phyloP scores from a whole-genome alignment of 352 stramenopile species.

The Saprolegnia diclina region DNA sequence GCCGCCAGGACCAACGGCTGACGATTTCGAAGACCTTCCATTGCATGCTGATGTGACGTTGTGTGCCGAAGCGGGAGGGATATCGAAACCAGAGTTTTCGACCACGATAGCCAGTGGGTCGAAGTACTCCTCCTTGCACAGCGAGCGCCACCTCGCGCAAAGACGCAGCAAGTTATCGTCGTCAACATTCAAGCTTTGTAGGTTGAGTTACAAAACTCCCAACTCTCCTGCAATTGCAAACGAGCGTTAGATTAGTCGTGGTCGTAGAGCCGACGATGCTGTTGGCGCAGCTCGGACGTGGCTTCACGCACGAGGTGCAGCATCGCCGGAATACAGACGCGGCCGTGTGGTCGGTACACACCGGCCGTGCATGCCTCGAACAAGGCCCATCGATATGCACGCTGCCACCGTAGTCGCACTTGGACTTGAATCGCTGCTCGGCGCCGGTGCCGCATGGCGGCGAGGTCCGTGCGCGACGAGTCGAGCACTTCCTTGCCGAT shows the following conservation, averaged over 20 bases:
- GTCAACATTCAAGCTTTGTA: too few species aligned
- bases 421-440: not conserved
- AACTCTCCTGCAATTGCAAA: too few species aligned
- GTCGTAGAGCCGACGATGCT: not conserved
- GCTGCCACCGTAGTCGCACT: not conserved
- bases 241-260: not conserved
- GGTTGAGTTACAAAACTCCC: too few species aligned
- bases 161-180: too few species aligned
- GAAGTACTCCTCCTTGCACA: too few species aligned
- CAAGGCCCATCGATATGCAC: not conserved
- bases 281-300: not conserved
- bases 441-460: not conserved
- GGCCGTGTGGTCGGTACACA: not conserved
- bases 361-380: not conserved
- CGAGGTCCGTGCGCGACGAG: not conserved
- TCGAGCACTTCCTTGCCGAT: constrained; percentile 2
- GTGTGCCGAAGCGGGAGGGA: too few species aligned
- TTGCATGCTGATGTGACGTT: too few species aligned
- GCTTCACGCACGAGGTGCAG: constrained; percentile 4
- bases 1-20: not conserved
- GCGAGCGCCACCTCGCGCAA: too few species aligned
- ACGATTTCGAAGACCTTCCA: not conserved
- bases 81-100: too few species aligned
- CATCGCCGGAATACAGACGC: constrained; percentile 3
- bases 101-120: too few species aligned